Conservation (phyloP, 2,329 filamentous ascomycete genomes). For the Tympanopsis confertula region DNA sequence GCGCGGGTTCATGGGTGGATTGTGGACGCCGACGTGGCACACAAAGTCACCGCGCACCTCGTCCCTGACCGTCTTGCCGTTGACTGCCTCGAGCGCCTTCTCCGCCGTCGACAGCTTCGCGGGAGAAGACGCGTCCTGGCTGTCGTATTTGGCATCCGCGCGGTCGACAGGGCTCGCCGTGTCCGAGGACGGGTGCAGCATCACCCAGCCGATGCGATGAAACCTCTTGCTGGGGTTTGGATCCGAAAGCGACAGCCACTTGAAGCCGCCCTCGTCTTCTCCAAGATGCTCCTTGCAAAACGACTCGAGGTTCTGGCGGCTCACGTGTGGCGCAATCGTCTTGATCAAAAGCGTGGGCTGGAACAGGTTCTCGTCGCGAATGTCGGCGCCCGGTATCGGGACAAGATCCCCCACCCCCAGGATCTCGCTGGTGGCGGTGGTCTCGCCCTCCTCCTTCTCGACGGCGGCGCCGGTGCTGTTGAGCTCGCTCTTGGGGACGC, state of each 20-base stretch:
- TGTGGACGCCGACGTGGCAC: conserved; percentile 92
- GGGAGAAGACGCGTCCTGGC: conserved; percentile 32
- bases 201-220: conserved; percentile 96
- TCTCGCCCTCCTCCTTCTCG: conserved; percentile 92
- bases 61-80: conserved; percentile 94
- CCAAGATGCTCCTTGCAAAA: conserved; percentile 92
- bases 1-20: conserved; percentile 70
- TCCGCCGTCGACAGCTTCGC: conserved; percentile 54
- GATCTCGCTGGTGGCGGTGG: conserved; percentile 81
- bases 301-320: conserved; percentile 78
- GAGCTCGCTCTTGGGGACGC: conserved; percentile 83
- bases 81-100: conserved; percentile 84
- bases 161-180: conserved; percentile 53
- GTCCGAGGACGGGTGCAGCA: conserved; percentile 69
- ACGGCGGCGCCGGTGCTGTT: conserved; percentile 75
- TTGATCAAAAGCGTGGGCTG: conserved; percentile 95
- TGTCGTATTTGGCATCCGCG: conserved; percentile 62
- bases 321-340: conserved; percentile 92
- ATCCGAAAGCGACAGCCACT: conserved; percentile 90
- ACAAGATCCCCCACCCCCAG: conserved; percentile 85
- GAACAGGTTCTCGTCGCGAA: conserved; percentile 76
- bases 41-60: conserved; percentile 89
- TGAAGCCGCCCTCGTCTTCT: conserved; percentile 82
- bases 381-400: conserved; percentile 70
- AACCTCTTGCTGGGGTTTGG: conserved; percentile 95